Evolutionary conservation across 139 green algal species (phyloP).

Genomic region (Coccomyxa sp.): DNA sequence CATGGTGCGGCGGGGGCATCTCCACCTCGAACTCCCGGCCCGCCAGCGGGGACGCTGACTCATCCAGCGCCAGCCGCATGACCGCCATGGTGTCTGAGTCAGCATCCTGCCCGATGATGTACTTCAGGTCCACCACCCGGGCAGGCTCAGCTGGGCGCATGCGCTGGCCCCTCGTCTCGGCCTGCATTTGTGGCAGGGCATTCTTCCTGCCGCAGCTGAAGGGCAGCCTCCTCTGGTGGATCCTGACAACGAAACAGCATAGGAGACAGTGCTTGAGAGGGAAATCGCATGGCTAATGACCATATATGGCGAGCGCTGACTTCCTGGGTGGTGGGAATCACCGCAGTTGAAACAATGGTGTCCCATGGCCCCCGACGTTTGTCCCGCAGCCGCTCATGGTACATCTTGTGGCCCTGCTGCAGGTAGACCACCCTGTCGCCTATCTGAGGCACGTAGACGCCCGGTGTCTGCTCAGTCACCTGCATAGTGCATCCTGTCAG

Average conservation of each 20-base stretch:
- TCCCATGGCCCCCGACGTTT: conserved; percentile 43
- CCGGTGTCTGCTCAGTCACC: conserved; percentile 13
- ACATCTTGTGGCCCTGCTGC: conserved; percentile 39
- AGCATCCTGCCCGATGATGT: conserved; percentile 40
- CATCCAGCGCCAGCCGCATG: conserved; percentile 8
- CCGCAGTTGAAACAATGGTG: conserved; percentile 1
- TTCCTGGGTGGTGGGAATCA: neutral
- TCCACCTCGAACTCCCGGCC: conserved; percentile 42
- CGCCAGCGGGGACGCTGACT: neutral
- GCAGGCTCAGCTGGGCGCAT: conserved; percentile 55
- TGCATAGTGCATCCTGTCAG: neutral
- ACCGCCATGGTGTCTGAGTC: neutral
- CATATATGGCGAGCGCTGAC: too few relatives aligned
- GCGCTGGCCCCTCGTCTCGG: neutral
- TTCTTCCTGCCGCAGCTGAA: too few relatives aligned
- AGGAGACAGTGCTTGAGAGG: too few relatives aligned
- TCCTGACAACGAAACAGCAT: too few relatives aligned
- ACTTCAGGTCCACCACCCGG: conserved; percentile 35
- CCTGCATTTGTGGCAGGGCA: too few relatives aligned
- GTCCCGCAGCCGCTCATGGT: conserved; percentile 25
- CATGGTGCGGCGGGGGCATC: conserved; percentile 36
- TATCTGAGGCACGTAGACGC: conserved; percentile 56
- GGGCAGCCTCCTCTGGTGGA: too few relatives aligned
- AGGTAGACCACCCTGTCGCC: conserved; percentile 73
- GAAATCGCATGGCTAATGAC: too few relatives aligned